phyloP scores from a whole-genome alignment of 1,139 yeast genomes.

The Yamadazyma pseudoaaseri region DNA sequence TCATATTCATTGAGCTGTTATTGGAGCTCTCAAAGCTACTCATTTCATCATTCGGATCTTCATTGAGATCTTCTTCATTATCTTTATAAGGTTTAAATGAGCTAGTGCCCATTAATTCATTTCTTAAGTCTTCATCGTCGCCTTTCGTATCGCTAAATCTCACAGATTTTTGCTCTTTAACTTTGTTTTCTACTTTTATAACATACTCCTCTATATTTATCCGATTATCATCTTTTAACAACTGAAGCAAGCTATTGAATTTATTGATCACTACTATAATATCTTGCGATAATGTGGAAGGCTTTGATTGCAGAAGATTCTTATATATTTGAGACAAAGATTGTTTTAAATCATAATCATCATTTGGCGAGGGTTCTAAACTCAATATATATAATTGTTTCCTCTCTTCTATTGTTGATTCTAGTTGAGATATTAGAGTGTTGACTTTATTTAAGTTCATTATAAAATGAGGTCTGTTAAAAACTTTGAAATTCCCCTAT shows the following conservation, averaged over 20 bases:
- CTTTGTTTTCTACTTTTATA: slow-evolving; percentile 4
- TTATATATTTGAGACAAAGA: slow-evolving; percentile 37
- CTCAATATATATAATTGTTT: slow-evolving; percentile 38
- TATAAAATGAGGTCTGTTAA: background rate
- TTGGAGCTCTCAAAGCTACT: slow-evolving; percentile 10
- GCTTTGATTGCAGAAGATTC: slow-evolving; percentile 15
- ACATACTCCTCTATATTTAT: slow-evolving; percentile 38
- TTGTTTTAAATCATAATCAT: slow-evolving; percentile 50
- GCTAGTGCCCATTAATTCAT: slow-evolving; percentile 19
- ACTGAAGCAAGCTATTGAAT: slow-evolving; percentile 22
- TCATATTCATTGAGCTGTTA: slow-evolving; percentile 15
- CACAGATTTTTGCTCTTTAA: slow-evolving; percentile 39
- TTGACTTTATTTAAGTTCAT: slow-evolving; percentile 11
- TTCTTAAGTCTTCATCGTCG: slow-evolving; percentile 13
- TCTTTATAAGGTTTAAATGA: slow-evolving; percentile 44
- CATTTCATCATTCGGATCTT: slow-evolving; percentile 1
- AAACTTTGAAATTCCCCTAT: background rate
- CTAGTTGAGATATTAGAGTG: slow-evolving; percentile 34
- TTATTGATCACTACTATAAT: slow-evolving; percentile 10
- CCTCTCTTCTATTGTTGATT: slow-evolving; percentile 49
- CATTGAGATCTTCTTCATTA: slow-evolving; percentile 22
- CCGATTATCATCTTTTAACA: slow-evolving; percentile 26
- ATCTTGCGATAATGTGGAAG: background rate
- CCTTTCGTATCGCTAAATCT: slow-evolving; percentile 44
- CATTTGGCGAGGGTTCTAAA: slow-evolving; percentile 52